Base-by-base conservation (phyloP, 108 stramenopile genomes). In the Ochromonas danica region DNA sequence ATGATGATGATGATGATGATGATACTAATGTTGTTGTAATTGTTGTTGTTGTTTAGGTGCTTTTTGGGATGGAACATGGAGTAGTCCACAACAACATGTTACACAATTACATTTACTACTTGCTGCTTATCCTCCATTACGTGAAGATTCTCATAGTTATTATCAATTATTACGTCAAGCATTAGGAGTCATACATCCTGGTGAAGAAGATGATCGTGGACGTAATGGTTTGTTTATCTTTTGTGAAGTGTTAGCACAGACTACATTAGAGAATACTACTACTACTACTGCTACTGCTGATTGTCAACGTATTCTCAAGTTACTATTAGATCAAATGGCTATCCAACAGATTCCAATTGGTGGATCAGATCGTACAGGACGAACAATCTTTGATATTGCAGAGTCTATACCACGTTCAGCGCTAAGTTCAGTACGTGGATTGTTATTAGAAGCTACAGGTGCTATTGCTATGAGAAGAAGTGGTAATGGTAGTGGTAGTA, bases 351-450 rank as follows among this genome's bases (percentile, higher is more conserved):
- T 14, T 31, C 14, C 14, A 10, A 75, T 75, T 75, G 72, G 40
- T 30, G 40, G 40, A 28, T 39, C 72, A 38, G 72, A 75, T 41
- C 72, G 72, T n/a, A 75, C 72, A 31, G 72, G 72, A 41, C 14
- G 72, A 33, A 75, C 72, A 27, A 75, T 75, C 28, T 75, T 75
- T 41, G 72, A 75, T 75, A 75, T 75, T 25, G 31, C 6, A 28
- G 72, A 75, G 22, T 14, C 36, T 10, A 33, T 75, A 6, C 72
- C 72, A 10, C 51, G 38, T 75, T 75, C 72, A n/a, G n/a, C n/a
- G n/a, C n/a, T n/a, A n/a, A n/a, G n/a, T n/a, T n/a, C n/a, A n/a
- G n/a, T n/a, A n/a, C n/a, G n/a, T n/a, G n/a, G n/a, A n/a, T n/a
- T n/a, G n/a, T n/a, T n/a, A n/a, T n/a, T n/a, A n/a, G n/a, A n/a